Evolutionary conservation across 148 eudicot species (phyloP), one percentile per base, ranked within the genome.

Genomic region (Limonium bicolor): DNA sequence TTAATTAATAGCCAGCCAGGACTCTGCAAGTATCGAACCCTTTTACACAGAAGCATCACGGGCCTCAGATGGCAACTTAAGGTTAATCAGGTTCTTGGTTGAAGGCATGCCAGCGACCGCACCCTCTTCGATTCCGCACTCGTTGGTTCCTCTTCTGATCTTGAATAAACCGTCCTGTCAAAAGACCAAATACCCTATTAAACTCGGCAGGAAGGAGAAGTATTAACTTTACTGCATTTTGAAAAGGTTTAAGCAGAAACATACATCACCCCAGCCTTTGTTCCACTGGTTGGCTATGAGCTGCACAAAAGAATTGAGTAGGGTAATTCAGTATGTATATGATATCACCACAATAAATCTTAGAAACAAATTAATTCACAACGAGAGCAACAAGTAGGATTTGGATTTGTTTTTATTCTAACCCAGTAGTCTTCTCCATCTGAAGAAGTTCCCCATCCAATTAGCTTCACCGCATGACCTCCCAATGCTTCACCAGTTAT

Each of bases 381-480:
- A n/a, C n/a, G n/a, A n/a, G n/a, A n/a, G n/a, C n/a, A n/a, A n/a
- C n/a, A n/a, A n/a, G n/a, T n/a, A n/a, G n/a, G n/a, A n/a, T n/a
- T n/a, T n/a, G n/a, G n/a, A n/a, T n/a, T 14, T 3, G 20, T 11
- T 43, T 5, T 2, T 41, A 23, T 18, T 18, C 27, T 9, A 76
- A 87, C 96, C 96, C 96, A 87, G 36, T 82, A 87, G 56, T 82
- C 90, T 54, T 82, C 96, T 16, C 96, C 96, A 17, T 69, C 83
- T 5, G 76, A 76, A 4, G 82, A 41, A 18, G 94, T 79, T 49
- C 94, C 94, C 96, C 96, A 87, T 63, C 96, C 96, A 16, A 87
- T 87, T 37, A 87, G 68, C 80, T 87, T 87, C 30, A 87, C 96
- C 18, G 96, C 96, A 61, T 87, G 96, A 35, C 96, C 96, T 19